Conservation (phyloP, 257 asterid genomes). For the Henckelia pumila region DNA sequence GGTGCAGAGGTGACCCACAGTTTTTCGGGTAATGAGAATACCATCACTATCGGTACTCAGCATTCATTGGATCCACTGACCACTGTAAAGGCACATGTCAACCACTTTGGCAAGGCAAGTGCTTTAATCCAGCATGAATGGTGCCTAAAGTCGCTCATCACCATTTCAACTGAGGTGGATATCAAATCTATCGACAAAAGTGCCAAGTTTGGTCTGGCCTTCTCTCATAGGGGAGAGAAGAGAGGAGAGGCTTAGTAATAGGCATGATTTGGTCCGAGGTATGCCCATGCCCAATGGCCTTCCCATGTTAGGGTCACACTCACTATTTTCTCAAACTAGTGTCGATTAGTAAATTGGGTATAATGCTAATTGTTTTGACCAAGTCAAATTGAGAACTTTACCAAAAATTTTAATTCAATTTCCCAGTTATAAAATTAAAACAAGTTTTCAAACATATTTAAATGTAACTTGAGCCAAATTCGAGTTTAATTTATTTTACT, state of each 20-base stretch:
- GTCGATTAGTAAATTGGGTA: neutral
- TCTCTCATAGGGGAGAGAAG: too few relatives aligned
- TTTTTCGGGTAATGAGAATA: slow-evolving; percentile 39
- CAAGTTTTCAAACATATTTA: too few relatives aligned
- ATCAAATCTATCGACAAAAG: slow-evolving; percentile 47
- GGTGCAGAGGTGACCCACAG: slow-evolving; percentile 51
- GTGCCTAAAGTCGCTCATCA: slow-evolving; percentile 49
- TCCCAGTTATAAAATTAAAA: too few relatives aligned
- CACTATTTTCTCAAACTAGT: slow-evolving; percentile 32
- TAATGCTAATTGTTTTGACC: too few relatives aligned
- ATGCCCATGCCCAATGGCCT: slow-evolving; percentile 53
- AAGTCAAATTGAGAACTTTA: too few relatives aligned
- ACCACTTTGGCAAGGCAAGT: slow-evolving; percentile 48
- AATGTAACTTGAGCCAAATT: too few relatives aligned
- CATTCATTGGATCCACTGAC: slow-evolving; percentile 49
- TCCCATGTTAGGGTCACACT: slow-evolving; percentile 34
- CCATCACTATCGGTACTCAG: slow-evolving; percentile 48
- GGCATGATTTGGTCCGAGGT: slow-evolving; percentile 61
- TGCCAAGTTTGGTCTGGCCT: slow-evolving; percentile 51
- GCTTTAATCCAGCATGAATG: slow-evolving; percentile 49
- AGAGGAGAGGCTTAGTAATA: slow-evolving; percentile 38
- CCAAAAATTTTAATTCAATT: too few relatives aligned
- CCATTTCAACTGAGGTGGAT: slow-evolving; percentile 46
- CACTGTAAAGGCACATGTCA: slow-evolving; percentile 45
- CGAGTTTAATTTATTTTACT: too few relatives aligned